Evolutionary conservation across 2,329 filamentous ascomycete genomes (phyloP).

Genomic region (Seiridium cupressi): DNA sequence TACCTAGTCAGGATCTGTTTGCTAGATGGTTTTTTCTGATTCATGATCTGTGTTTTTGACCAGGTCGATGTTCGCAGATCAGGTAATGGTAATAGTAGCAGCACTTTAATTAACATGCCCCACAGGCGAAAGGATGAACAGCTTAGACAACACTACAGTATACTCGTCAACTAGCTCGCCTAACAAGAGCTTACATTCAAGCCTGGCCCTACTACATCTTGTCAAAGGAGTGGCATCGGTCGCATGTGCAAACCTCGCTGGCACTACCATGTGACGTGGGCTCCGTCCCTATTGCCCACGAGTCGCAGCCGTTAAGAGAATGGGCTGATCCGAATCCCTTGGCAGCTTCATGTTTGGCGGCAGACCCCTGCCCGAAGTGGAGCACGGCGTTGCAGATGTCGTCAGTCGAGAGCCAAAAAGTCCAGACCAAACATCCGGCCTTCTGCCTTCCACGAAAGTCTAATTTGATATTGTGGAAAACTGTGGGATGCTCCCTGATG

Average conservation of each 20-base stretch:
- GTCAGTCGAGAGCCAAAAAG: not conserved
- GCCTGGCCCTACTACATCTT: not conserved
- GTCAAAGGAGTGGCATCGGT: not conserved
- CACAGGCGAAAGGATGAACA: too few species aligned
- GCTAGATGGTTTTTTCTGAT: not conserved
- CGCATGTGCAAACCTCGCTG: not conserved
- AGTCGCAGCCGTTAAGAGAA: not conserved
- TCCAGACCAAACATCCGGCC: not conserved
- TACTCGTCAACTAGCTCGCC: too few species aligned
- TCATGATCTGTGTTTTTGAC: not conserved
- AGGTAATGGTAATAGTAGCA: too few species aligned
- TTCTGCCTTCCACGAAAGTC: not conserved
- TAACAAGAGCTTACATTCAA: too few species aligned
- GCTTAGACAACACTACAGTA: too few species aligned
- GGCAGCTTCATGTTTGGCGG: slow-evolving; percentile 1
- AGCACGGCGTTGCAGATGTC: not conserved
- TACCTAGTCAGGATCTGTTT: not conserved
- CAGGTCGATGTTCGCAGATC: too few species aligned
- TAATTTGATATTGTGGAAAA: not conserved
- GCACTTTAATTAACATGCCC: too few species aligned
- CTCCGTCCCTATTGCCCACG: not conserved
- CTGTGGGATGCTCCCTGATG: too few species aligned
- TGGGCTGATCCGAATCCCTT: not conserved
- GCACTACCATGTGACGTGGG: not conserved
- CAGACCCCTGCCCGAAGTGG: not conserved